Percentiles rank a stretch among this genome's conserved stretches.
Conservation (phyloP, 1,139 yeast genomes). For the Dujonia santamariae region DNA sequence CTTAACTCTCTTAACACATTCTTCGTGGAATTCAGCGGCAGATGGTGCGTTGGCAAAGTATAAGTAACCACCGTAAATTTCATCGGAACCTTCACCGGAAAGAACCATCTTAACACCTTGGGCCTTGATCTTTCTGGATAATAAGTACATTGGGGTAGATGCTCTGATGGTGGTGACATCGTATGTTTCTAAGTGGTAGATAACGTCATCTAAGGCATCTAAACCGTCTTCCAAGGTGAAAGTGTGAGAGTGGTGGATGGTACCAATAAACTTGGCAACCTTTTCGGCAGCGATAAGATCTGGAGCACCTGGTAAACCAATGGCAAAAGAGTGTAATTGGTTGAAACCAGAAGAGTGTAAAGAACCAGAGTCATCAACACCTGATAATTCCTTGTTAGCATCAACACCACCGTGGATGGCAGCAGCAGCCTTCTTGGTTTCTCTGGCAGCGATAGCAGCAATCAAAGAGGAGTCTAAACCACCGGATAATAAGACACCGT, state of each 20-base stretch:
- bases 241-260: conserved; percentile 96
- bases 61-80: conserved; percentile 96
- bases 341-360: conserved; percentile 73
- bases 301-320: conserved; percentile 97
- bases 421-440: conserved; percentile 77
- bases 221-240: conserved; percentile 95
- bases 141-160: conserved; percentile 96
- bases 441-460: conserved; percentile 96
- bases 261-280: conserved; percentile 93
- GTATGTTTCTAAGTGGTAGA: conserved; percentile 92
- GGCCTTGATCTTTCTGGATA: conserved; percentile 96
- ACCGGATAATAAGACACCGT: conserved; percentile 94
- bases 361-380: conserved; percentile 86
- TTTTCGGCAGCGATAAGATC: conserved; percentile 94
- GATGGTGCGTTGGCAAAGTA: conserved; percentile 97
- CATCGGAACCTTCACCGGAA: conserved; percentile 99
- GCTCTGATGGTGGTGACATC: conserved; percentile 99
- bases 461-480: conserved; percentile 95
- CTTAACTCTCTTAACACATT: conserved; percentile 92
- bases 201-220: conserved; percentile 92
- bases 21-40: conserved; percentile 88
- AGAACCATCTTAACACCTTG: conserved; percentile 99
- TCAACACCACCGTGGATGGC: conserved; percentile 46
- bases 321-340: conserved; percentile 90
- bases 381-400: conserved; percentile 68